Conservation (phyloP, 768 basidiomycete species). For the Dioszegia aurantiaca region DNA sequence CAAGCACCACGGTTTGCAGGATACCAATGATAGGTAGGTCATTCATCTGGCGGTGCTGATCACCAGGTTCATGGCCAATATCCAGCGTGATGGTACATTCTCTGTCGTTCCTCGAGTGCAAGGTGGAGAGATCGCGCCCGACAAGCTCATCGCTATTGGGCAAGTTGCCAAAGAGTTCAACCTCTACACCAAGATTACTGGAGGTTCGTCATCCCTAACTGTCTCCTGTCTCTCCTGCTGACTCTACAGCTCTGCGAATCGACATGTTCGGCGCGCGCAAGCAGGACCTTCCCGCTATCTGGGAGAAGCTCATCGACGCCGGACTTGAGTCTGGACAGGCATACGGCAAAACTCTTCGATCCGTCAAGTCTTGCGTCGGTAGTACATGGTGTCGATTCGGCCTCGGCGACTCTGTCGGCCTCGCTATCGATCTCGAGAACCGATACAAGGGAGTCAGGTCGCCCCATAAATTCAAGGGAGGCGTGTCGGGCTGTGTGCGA, state of each 20-base stretch:
- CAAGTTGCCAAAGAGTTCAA: conserved; percentile 65
- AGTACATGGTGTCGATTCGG: conserved; percentile 65
- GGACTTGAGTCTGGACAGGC: conserved; percentile 76
- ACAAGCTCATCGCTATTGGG: conserved; percentile 64
- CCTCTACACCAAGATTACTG: conserved; percentile 64
- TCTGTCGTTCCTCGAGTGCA: conserved; percentile 70
- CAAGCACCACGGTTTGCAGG: conserved; percentile 66
- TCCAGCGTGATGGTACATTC: conserved; percentile 66
- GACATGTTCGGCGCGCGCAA: conserved; percentile 71
- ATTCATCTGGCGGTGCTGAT: not conserved
- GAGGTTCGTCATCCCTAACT: conserved; percentile 1
- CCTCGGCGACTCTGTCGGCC: conserved; percentile 69
- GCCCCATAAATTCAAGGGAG: conserved; percentile 75
- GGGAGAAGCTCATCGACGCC: conserved; percentile 62
- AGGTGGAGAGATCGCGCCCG: conserved; percentile 69
- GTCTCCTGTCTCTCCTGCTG: too few relatives aligned
- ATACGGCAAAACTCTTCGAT: conserved; percentile 68
- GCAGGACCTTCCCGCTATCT: conserved; percentile 66
- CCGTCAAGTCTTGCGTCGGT: conserved; percentile 76
- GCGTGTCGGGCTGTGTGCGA: conserved; percentile 69
- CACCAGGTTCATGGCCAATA: conserved; percentile 63
- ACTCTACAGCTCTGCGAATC: conserved; percentile 59
- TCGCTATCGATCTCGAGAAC: conserved; percentile 69
- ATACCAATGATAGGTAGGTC: conserved; percentile 62
- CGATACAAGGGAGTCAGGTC: conserved; percentile 65